Base-by-base conservation (phyloP, 2,329 filamentous ascomycete genomes). In the Paecilomyces variotii region DNA sequence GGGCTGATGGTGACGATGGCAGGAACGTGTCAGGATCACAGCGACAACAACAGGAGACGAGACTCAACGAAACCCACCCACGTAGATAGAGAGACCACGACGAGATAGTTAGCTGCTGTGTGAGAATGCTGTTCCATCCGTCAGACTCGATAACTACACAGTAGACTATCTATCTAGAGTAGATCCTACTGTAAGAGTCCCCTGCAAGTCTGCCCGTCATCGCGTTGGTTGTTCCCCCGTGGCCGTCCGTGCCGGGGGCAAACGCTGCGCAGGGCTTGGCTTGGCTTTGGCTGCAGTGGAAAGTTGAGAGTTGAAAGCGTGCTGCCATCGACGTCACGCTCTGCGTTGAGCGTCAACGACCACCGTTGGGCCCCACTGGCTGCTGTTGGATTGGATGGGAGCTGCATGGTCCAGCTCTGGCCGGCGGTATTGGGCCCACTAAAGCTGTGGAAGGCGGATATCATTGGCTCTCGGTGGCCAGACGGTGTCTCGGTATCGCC, bases 401-500 rank as follows among this genome's bases (percentile, higher is more conserved):
- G n/a, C 50, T 45, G 39, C 39, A 45, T 19, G 14, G 39, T 14
- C 39, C 39, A 45, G 39, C 39, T 39, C 35, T 39, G 39, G 39
- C n/a, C 39, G n/a, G 14, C 7, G n/a, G 39, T n/a, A 2, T 5
- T 4, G 9, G 39, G 14, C 19, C 39, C 39, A 45, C 39, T 45
- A 2, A n/a, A 10, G 39, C 51, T 53, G 19, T 10, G 2, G 14
- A 3, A 53, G 1, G 4, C 14, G 1, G 3, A 14, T 14, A 19
- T 19, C 6, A 32, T 54, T 54, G 53, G 32, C 32, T 19, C 19
- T 19, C 19, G 19, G 19, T 19, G 50, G 50, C 25, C 12, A 11
- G 50, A 52, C 50, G 50, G 12, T 26, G 27, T 58, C 19, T 32
- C 28, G 25, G 56, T 53, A 53, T 60, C 34, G 59, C 59, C 59